Base-by-base conservation (phyloP, 371 early-diverging fungal species). In the Apophysomyces ossiformis region DNA sequence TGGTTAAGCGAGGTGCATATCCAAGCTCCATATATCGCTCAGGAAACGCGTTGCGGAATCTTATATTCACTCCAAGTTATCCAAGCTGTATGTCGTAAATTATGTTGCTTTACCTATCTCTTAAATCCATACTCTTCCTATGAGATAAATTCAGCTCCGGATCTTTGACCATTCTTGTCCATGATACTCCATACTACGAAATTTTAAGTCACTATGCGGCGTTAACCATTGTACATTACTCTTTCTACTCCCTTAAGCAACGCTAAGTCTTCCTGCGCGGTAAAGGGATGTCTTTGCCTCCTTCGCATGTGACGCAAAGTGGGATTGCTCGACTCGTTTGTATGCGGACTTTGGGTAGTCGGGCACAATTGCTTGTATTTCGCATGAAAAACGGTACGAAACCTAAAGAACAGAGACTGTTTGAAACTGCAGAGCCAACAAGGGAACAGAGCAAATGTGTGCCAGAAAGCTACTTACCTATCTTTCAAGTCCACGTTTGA, bases 151-250 rank as follows among this genome's bases (percentile, higher is more conserved):
- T 66, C 18, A 66, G 57, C n/a, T 60, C 39, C 15, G 50, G 57
- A 18, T 66, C 67, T 43, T 60, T 66, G 8, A 61, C 57, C 15
- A 66, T 66, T 21, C 36, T 61, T 60, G 67, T 47, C 67, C 67
- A 66, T 21, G 67, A 46, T 16, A 66, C 67, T 5, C 67, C 67
- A 43, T 66, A 57, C 67, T 66, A 38, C 15, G 16, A 56, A 60
- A 8, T 36, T 5, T 1, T 9, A 47, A 45, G n/a, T 12, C 7
- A 26, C 37, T 21, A 58, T 16, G 38, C 1, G 26, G 7, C 15
- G 16, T 26, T 32, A 41, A 21, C 18, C 21, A 44, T 16, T 26
- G 32, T 2, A 26, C 2, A 26, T 59, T 54, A 66, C 67, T 61
- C 38, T 47, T 35, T 61, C 61, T 1, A 66, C 67, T 15, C 67